Evolutionary conservation across 441 rosid species (phyloP).

Genomic region (Bruguiera hainesii): DNA sequence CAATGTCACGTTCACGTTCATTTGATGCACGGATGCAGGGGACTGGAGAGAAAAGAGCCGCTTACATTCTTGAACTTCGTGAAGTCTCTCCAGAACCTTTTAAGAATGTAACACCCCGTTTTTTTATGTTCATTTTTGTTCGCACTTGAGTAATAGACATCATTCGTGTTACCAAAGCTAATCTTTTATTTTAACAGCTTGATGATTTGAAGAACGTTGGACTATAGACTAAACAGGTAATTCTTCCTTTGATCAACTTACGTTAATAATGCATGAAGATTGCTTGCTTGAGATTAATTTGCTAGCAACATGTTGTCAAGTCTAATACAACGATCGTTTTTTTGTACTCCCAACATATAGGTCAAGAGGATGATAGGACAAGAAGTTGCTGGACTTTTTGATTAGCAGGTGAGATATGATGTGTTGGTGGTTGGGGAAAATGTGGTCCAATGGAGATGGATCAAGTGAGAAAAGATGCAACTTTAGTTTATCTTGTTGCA

Average conservation of each 20-base stretch:
- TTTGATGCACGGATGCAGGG: constrained; percentile 39
- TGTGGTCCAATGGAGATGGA: too few relatives aligned
- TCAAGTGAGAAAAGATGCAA: too few relatives aligned
- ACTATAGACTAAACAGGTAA: neutral
- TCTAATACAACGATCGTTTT: neutral
- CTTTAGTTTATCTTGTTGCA: too few relatives aligned
- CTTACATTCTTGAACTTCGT: constrained; percentile 54
- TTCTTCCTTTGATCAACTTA: neutral
- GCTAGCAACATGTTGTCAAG: too few relatives aligned
- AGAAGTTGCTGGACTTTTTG: neutral
- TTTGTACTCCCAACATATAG: neutral
- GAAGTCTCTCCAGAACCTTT: constrained; percentile 60
- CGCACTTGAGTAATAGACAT: neutral
- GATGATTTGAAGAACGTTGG: neutral
- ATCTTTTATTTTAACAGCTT: neutral
- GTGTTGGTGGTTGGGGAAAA: neutral
- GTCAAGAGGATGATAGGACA: constrained; percentile 2
- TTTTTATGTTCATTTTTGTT: neutral
- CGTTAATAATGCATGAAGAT: too few relatives aligned
- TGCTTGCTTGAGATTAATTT: too few relatives aligned
- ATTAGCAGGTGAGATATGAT: neutral
- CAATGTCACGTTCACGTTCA: neutral
- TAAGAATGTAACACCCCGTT: constrained; percentile 43
- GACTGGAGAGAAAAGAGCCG: constrained; percentile 75
- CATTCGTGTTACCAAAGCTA: neutral